Percentiles rank a stretch among this genome's conserved stretches.
Evolutionary conservation across 2,329 filamentous ascomycete species (phyloP).

Genomic region (Pseudogymnoascus verrucosus): DNA sequence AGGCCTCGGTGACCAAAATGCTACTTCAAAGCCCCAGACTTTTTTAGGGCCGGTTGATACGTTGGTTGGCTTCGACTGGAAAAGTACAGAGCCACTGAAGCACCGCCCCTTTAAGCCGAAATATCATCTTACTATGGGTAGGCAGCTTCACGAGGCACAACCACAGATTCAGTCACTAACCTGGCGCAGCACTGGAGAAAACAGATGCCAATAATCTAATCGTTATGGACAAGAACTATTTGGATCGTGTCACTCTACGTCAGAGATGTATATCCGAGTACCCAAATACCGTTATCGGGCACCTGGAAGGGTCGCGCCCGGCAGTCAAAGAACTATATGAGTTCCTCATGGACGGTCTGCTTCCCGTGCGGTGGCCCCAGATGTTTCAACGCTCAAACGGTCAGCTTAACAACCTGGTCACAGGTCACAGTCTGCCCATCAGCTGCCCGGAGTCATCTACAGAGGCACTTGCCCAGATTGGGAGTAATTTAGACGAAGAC

Average conservation of each 20-base stretch:
- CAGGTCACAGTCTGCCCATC: conserved; percentile 34
- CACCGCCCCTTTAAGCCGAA: conserved; percentile 52
- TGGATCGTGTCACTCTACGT: conserved; percentile 42
- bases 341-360: conserved; percentile 45
- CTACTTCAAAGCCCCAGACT: not conserved
- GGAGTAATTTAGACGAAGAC: conserved; percentile 49
- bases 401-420: conserved; percentile 36
- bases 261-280: conserved; percentile 38
- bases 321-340: conserved; percentile 49
- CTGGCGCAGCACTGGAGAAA: conserved; percentile 41
- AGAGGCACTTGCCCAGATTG: conserved; percentile 39
- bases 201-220: conserved; percentile 46
- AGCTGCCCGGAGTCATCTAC: conserved; percentile 26
- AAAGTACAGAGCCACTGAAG: conserved; percentile 41
- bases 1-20: not conserved
- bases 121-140: conserved; percentile 58
- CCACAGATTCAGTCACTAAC: not conserved
- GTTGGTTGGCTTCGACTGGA: conserved; percentile 42
- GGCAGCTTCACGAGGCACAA: conserved; percentile 11
- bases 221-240: conserved; percentile 51
- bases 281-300: conserved; percentile 32
- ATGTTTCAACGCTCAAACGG: conserved; percentile 35
- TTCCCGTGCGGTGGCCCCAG: conserved; percentile 47
- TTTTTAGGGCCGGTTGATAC: conserved; percentile 23
- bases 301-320: conserved; percentile 28